Evolutionary conservation across 495 filamentous ascomycete species (phyloP).

Genomic region (Letharia columbiana): DNA sequence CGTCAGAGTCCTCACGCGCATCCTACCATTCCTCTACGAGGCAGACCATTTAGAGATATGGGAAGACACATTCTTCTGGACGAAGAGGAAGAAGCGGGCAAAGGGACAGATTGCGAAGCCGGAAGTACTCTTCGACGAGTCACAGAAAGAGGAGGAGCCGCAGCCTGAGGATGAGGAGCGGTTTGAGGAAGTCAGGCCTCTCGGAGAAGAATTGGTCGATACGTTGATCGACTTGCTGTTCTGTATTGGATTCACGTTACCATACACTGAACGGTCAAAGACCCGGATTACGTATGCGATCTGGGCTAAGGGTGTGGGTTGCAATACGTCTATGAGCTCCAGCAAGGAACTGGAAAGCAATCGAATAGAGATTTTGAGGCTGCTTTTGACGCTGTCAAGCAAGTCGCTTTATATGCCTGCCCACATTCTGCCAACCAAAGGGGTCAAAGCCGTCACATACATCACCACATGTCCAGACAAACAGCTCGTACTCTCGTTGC

Average conservation of each 20-base stretch:
- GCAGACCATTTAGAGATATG: conserved; percentile 75
- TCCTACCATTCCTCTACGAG: conserved; percentile 91
- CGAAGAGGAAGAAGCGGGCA: conserved; percentile 54
- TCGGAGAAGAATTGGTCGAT: conserved; percentile 91
- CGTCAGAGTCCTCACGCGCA: conserved; percentile 79
- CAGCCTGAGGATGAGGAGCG: conserved; percentile 38
- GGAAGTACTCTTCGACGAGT: conserved; percentile 84
- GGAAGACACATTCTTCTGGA: conserved; percentile 94
- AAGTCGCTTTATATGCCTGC: conserved; percentile 91
- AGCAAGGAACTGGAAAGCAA: conserved; percentile 88
- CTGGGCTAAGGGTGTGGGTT: conserved; percentile 96
- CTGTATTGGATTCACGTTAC: conserved; percentile 81
- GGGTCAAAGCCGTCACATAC: conserved; percentile 81
- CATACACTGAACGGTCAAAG: conserved; percentile 54
- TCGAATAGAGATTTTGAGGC: conserved; percentile 77
- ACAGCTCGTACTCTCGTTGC: conserved; percentile 75
- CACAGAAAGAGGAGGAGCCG: conserved; percentile 42
- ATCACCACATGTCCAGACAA: conserved; percentile 82
- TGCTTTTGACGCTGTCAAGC: conserved; percentile 77
- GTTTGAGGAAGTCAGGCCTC: conserved; percentile 74
- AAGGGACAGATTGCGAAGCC: conserved; percentile 44
- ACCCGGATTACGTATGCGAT: conserved; percentile 86
- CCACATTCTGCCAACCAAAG: conserved; percentile 67
- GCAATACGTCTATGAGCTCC: conserved; percentile 78
- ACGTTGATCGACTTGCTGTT: conserved; percentile 85